Base-by-base conservation (phyloP, 148 eudicot species). In the Rhododendron griersonianum region DNA sequence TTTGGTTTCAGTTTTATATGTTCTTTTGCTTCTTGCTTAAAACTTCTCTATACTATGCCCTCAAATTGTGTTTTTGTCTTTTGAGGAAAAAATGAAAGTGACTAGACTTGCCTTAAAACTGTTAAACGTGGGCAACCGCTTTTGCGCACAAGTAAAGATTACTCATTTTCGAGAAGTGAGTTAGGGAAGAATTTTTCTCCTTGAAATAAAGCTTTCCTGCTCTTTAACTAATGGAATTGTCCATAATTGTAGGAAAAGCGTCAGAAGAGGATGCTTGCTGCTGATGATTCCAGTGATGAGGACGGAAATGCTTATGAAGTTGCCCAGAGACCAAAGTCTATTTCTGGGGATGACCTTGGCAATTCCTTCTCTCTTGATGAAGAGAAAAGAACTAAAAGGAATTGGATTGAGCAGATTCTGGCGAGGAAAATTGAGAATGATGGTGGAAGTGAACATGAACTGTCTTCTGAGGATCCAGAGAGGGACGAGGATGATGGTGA, bases 271-370 rank as follows among this genome's bases (percentile, higher is more conserved):
- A 98, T 95, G 98, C 89, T 87, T 91, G 98, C 93, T 84, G 86
- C 88, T 88, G 95, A 93, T 87, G 94, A 91, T 81, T 86, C 92
- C n/a, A 90, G 94, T 80, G 96, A 93, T 69, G 98, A 92, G 75
- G 99, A 94, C 76, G 57, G 63, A 78, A 88, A 89, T 85, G 92
- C 84, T 85, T 78, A 84, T 63, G 92, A 88, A 82, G 92, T 89
- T 87, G 82, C 87, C 53, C 85, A 89, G 84, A 87, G 59, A 75
- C 84, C 82, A 61, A 94, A 87, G 81, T 92, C 95, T 89, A 85
- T 98, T 83, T 98, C 99, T 88, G 99, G 99, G 65, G 99, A 98
- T 88, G 99, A 97, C 89, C 99, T 97, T 86, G 99, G 98, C 55
- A 98, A 97, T 86, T 95, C 98, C 9, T 95, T 97, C 88, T 89